Evolutionary conservation across 805 yeast species (phyloP), one percentile per base, ranked within the genome.

Genomic region (Hanseniaspora lachancei): DNA sequence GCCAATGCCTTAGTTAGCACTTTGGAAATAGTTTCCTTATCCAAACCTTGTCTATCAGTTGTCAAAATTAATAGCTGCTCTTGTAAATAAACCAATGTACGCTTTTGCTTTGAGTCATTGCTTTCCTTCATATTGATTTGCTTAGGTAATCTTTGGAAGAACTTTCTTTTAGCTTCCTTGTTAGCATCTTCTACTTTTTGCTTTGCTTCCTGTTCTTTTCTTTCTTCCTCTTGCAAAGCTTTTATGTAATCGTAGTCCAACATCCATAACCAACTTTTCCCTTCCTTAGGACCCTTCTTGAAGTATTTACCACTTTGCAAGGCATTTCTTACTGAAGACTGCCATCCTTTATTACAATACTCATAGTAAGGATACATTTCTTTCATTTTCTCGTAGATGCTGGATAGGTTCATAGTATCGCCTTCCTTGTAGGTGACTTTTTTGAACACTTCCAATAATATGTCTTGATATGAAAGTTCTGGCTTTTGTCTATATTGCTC

Each of bases 331-430:
- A 93, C 95, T 0, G 95, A 81, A 64, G 86, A 84, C 70, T 93
- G 98, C 98, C 98, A 93, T 2, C 97, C 97, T 67, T 89, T 95
- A 0, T 95, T 91, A 63, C 97, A 89, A 69, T 87, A 91, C 62
- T 82, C 78, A 70, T 87, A 93, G 71, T 86, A 93, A 2, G 97
- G 97, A 68, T 84, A 91, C 13, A 86, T 68, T 46, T 86, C 95
- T 67, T 86, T 85, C 49, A 93, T 89, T 1, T 88, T 86, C 54
- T 84, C 84, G 68, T 88, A 84, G 47, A 93, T 87, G 60, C 89
- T 97, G 0, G 89, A 81, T 43, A 85, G 70, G 1, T 89, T 80
- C 80, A 88, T 79, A 27, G 96, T 96, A 49, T 79, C 75, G 16
- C 55, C 54, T 27, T 49, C 54, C 34, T 77, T 80, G 0, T 82